Percentiles rank a stretch among this genome's conserved stretches.
Evolutionary conservation across 352 stramenopile genomes (phyloP).

Genomic region (Phytophthora chlamydospora): DNA sequence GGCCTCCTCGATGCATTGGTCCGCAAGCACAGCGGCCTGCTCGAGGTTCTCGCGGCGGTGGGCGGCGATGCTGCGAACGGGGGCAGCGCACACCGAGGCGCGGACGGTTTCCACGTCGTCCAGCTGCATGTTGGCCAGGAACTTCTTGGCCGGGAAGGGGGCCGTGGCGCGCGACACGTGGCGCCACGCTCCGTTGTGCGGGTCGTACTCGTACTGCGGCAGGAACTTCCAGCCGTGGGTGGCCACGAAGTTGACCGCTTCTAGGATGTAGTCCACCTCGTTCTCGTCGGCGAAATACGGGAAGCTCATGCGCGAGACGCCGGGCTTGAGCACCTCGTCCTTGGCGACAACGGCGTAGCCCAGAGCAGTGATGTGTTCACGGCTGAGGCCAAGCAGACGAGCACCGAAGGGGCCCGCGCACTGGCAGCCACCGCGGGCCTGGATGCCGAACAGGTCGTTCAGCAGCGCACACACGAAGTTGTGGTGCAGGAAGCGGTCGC

Average conservation of each 20-base stretch:
- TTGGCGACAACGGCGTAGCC: constrained; percentile 90
- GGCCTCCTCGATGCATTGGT: constrained; percentile 33
- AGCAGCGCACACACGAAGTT: constrained; percentile 98
- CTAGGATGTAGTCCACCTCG: constrained; percentile 94
- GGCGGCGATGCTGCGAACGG: constrained; percentile 26
- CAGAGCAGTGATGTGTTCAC: constrained; percentile 67
- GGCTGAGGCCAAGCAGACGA: constrained; percentile 91
- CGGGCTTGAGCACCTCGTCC: constrained; percentile 94
- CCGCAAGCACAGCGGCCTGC: constrained; percentile 27
- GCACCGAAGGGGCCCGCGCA: constrained; percentile 94
- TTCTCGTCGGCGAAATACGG: constrained; percentile 84
- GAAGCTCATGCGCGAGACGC: constrained; percentile 95
- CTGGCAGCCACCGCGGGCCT: constrained; percentile 65
- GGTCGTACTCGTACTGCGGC: constrained; percentile 94
- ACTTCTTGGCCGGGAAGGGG: constrained; percentile 31
- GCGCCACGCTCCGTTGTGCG: constrained; percentile 93
- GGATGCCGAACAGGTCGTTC: constrained; percentile 98
- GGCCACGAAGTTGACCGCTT: constrained; percentile 93
- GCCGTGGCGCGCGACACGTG: constrained; percentile 47
- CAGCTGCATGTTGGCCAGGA: constrained; percentile 36
- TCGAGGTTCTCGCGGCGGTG: constrained; percentile 38
- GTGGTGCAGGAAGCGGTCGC: constrained; percentile 95
- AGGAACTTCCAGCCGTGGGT: constrained; percentile 94
- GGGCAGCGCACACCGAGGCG: constrained; percentile 21
- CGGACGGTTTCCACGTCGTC: constrained; percentile 29